Base-by-base conservation (phyloP, 2,329 filamentous ascomycete species). In the Fulvia fulva region DNA sequence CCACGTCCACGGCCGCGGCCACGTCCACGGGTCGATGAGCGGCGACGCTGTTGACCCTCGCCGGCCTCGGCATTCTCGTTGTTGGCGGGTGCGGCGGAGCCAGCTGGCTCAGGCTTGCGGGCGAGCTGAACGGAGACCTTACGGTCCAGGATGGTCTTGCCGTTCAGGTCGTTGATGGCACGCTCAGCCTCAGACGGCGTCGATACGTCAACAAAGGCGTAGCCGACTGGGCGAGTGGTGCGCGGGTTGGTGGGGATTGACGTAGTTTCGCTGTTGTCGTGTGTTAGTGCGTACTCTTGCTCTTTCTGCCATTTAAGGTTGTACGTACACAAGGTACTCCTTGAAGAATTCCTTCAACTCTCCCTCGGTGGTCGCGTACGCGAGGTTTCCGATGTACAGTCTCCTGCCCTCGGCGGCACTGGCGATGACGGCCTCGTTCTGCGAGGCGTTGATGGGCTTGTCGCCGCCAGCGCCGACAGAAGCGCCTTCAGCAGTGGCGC, bases 321-420 rank as follows among this genome's bases (percentile, higher is more conserved):
- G 58, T 63, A 90, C 93, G 85, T 86, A 99, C 94, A 99, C 91
- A 83, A 94, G 89, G 85, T 96, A 97, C 80, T 88, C 90, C 85
- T 94, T 93, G 89, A 99, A 99, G 86, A 99, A 99, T 73, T 94
- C 90, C 85, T 95, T 96, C 86, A 99, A 91, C 88, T 97, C 91
- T 88, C 90, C 94, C 90, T 97, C 94, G 79, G 91, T 96, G 87
- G 94, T 97, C 88, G 93, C 92, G 80, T 99, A 99, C 75, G 94
- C 94, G 87, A 99, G 90, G 85, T 99, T 99, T 84, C 94, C 94
- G 83, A 99, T 97, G 83, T 99, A 99, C 74, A 99, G 89, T 83
- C 94, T 91, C 83, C 94, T 91, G 79, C 94, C 93, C 85, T 99
- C 94, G 80, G 93, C 92, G 79, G 94, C 94, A 82, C 91, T 96